phyloP scores from a whole-genome alignment of 2,329 filamentous ascomycete genomes.

The Aspergillus sojae region DNA sequence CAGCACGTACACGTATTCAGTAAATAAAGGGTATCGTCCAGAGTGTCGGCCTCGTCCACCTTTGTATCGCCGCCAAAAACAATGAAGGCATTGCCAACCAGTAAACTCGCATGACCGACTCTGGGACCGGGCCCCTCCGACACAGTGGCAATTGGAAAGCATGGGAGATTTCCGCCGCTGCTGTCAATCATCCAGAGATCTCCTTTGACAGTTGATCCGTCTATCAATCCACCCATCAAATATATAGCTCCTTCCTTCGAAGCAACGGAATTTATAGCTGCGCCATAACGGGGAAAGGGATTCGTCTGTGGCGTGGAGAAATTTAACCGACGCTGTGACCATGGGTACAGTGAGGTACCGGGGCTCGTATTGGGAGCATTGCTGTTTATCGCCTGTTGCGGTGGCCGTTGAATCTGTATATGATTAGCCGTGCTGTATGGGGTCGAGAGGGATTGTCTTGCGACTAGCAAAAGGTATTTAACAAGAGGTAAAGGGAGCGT shows the following conservation, averaged over 20 bases:
- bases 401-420: conserved; percentile 31
- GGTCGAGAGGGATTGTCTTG: neutral
- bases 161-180: conserved; percentile 76
- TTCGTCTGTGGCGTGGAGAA: conserved; percentile 81
- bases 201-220: conserved; percentile 92
- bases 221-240: conserved; percentile 94
- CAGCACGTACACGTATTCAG: conserved; percentile 86
- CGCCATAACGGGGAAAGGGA: conserved; percentile 95
- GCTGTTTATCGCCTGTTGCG: conserved; percentile 59
- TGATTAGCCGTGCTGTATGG: conserved; percentile 5
- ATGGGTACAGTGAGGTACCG: conserved; percentile 87
- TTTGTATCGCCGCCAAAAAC: conserved; percentile 99
- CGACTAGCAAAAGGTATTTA: neutral
- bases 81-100: conserved; percentile 98
- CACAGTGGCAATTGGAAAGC: conserved; percentile 87
- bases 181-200: conserved; percentile 98
- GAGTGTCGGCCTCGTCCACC: conserved; percentile 83
- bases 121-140: conserved; percentile 92
- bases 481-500: neutral
- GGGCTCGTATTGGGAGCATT: conserved; percentile 53
- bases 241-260: conserved; percentile 98
- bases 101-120: conserved; percentile 88
- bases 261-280: conserved; percentile 87
- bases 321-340: conserved; percentile 86
- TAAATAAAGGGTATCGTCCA: conserved; percentile 95